Evolutionary conservation across 2,329 filamentous ascomycete species (phyloP), one percentile per base, ranked within the genome.

Genomic region (Penicillium vulpinum): DNA sequence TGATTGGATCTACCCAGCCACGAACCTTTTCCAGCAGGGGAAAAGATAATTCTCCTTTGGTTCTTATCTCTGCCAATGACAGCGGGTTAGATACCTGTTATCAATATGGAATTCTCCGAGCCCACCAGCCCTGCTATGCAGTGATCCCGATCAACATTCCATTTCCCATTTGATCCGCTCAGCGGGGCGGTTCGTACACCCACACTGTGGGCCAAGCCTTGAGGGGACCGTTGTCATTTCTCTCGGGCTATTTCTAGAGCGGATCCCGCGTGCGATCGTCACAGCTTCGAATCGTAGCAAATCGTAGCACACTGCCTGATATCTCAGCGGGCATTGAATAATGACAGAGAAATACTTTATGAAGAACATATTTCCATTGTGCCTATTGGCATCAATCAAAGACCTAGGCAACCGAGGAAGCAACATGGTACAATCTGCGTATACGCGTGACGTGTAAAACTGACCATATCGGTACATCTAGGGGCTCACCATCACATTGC

Each of bases 131-230:
- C 33, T 21, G 51, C 24, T 45, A 46, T 49, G 58, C 33, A 48
- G 15, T 54, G 45, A 26, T 21, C 8, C 31, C 28, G 57, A 60
- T 62, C 49, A 52, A 58, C 61, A 63, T 63, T 63, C 61, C 61
- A 62, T 49, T 58, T 21, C 54, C 54, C 15, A 24, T 29, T 41
- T 41, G 11, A 45, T 28, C 33, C 46, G 22, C n/a, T n/a, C 15
- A 46, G 51, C 24, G 44, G 45, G 40, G 40, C 40, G 22, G 15
- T 43, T 50, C 15, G 33, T 55, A 45, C 51, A 40, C 21, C 10
- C 24, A 41, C 26, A 16, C 10, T 46, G 28, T 33, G 6, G 18
- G 16, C 18, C 39, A 49, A 44, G 21, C 22, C 15, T 13, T 36
- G 33, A 45, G 38, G 38, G 22, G 35, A 15, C 28, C 5, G 18